Base-by-base conservation (phyloP, 805 yeast species). In the Cyberlindnera suaveolens region DNA sequence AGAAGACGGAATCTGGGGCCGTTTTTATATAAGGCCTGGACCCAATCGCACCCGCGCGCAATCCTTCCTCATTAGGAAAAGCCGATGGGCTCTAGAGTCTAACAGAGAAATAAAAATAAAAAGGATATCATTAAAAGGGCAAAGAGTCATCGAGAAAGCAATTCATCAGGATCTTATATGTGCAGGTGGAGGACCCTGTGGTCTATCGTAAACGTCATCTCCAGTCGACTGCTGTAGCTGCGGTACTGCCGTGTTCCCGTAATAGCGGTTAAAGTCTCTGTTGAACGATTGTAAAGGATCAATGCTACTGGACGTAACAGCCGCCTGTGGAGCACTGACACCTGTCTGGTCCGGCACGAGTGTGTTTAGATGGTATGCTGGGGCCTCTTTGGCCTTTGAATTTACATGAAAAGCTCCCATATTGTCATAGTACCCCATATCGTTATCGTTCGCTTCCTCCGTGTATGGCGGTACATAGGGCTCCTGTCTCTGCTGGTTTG, bases 381-480 rank as follows among this genome's bases (percentile, higher is more conserved):
- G 42, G 6, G 38, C 43, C 5, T 39, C 42, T 18, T 31, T 43
- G 6, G 50, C 46, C 47, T 65, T 64, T 30, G 60, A 53, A 42
- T 66, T 68, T 9, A 64, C 45, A 47, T 67, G 72, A 48, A 55
- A 57, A 9, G 30, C 34, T 1, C 61, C 61, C 19, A 46, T 52
- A 5, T 38, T 38, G 37, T 56, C 58, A 26, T 56, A 42, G 59
- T 67, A 31, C 88, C 96, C 96, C 58, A 84, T 76, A 58, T 89
- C 96, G 38, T 75, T 70, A 26, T 80, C 86, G 48, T 80, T 80
- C 0, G 89, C 80, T 14, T 68, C 63, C 11, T 67, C 85, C 0
- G 88, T 76, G 50, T 85, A 85, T 3, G 81, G 71, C 0, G 95
- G 95, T 1, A 83, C 86, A 51, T 69, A 78, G 1, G 75, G 75